A percentile compares a stretch with the other conserved stretches of the same genome.
Evolutionary conservation across 148 eudicot genomes (phyloP).

Genomic region (Rhododendron molle): DNA sequence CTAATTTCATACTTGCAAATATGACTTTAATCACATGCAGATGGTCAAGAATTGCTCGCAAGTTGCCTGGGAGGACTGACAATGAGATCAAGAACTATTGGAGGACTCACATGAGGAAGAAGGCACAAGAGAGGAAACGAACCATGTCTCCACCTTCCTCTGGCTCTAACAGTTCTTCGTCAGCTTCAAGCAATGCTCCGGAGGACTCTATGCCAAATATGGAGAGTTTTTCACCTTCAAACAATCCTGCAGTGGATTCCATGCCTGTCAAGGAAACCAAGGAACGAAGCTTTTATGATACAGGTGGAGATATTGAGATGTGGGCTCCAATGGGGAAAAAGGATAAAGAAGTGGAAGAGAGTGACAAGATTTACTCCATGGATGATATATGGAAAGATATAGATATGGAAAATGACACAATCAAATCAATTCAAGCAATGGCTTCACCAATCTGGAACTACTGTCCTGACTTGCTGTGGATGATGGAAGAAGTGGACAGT

Average conservation of each 20-base stretch:
- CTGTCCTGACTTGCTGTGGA: constrained; percentile 46
- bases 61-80: constrained; percentile 81
- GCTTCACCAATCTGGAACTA: constrained; percentile 70
- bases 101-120: constrained; percentile 89
- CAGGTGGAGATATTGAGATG: constrained; percentile 23
- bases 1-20: background rate
- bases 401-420: constrained; percentile 39
- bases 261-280: constrained; percentile 16
- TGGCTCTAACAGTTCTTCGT: constrained; percentile 28
- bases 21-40: constrained; percentile 23
- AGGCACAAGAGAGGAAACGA: constrained; percentile 70
- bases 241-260: background rate
- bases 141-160: constrained; percentile 43
- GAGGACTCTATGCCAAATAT: constrained; percentile 16
- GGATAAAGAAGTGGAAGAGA: constrained; percentile 15
- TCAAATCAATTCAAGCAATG: constrained; percentile 42
- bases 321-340: constrained; percentile 30
- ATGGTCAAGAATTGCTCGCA: constrained; percentile 79
- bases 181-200: constrained; percentile 30
- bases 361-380: constrained; percentile 41
- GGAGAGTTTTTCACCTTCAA: constrained; percentile 1
- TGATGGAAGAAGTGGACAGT: constrained; percentile 38
- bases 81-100: constrained; percentile 91
- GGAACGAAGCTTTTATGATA: constrained; percentile 22
- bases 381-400: constrained; percentile 94